Evolutionary conservation across 2,329 filamentous ascomycete genomes (phyloP).

Genomic region (Alternaria sp.): DNA sequence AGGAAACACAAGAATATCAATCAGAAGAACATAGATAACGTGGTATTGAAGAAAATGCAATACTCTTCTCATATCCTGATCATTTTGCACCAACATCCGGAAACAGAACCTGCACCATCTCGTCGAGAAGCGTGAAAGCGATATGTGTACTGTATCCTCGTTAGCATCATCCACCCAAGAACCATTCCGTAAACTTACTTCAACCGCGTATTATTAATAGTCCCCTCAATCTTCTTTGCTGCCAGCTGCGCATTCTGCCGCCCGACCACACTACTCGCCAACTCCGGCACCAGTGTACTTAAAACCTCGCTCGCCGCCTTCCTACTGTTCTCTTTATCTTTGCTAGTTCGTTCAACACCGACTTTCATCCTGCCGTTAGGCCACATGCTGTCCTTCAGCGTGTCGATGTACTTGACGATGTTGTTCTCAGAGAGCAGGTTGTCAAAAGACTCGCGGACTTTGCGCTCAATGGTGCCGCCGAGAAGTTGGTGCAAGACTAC

Average conservation of each 20-base stretch:
- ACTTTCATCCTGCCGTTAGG: conserved; percentile 67
- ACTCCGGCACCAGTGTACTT: conserved; percentile 85
- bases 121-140: conserved; percentile 58
- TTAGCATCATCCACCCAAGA: conserved; percentile 22
- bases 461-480: conserved; percentile 93
- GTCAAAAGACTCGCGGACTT: conserved; percentile 84
- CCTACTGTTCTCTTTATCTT: conserved; percentile 79
- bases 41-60: too few species aligned
- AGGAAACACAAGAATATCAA: too few species aligned
- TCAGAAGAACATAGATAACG: too few species aligned
- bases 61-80: too few species aligned
- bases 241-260: conserved; percentile 89
- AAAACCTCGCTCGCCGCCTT: conserved; percentile 90
- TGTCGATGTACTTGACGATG: conserved; percentile 74
- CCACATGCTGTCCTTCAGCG: conserved; percentile 82
- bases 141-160: conserved; percentile 53
- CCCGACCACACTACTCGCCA: conserved; percentile 92
- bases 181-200: conserved; percentile 67
- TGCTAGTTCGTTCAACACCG: conserved; percentile 63
- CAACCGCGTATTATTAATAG: conserved; percentile 86
- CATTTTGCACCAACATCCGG: conserved; percentile 33
- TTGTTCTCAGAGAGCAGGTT: conserved; percentile 77
- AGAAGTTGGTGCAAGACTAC: conserved; percentile 95
- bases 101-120: conserved; percentile 55
- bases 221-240: conserved; percentile 85